Base-by-base conservation (phyloP, 148 eudicot species). In the Dianthus caryophyllus region DNA sequence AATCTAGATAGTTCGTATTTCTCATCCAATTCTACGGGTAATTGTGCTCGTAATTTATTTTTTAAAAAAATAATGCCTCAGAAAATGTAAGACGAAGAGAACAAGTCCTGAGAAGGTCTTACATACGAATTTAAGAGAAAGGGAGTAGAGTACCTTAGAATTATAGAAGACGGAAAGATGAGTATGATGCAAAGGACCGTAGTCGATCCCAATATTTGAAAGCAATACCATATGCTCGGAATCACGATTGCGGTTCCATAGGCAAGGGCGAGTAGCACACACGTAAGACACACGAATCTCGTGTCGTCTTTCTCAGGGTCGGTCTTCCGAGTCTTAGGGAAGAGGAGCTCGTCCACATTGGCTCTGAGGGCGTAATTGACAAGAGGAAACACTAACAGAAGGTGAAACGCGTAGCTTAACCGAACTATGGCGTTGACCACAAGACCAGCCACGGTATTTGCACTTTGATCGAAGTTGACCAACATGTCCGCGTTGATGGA, bases 211-310 rank as follows among this genome's bases (percentile, higher is more conserved):
- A 93, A 65, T 47, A 93, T 79, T 74, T 93, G 96, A 56, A 93
- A 93, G 80, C 93, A 89, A 76, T 85, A 89, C 98, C 98, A 93
- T 69, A 93, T 89, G 64, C 87, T 81, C 26, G 98, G 98, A 67
- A 93, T 76, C 12, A 81, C 85, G 9, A 89, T 79, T 21, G 98
- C 91, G 0, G 76, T 81, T 25, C 75, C 22, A 70, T 93, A 89
- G 27, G 76, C 81, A 58, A 89, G 80, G 43, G 75, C 68, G 12
- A 93, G 89, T 26, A 84, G 70, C 36, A 64, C 26, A 61, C 77
- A 76, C 9, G 96, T 89, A 18, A 93, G 82, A 13, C 84, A 80
- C 24, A 83, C 60, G 57, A 89, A 93, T 77, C 94, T 71, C 12
- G 63, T 36, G 12, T 81, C 85, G 59, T 85, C 90, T 6, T 64